Conservation (phyloP, 345 rosid species). For the Boechera retrofracta region DNA sequence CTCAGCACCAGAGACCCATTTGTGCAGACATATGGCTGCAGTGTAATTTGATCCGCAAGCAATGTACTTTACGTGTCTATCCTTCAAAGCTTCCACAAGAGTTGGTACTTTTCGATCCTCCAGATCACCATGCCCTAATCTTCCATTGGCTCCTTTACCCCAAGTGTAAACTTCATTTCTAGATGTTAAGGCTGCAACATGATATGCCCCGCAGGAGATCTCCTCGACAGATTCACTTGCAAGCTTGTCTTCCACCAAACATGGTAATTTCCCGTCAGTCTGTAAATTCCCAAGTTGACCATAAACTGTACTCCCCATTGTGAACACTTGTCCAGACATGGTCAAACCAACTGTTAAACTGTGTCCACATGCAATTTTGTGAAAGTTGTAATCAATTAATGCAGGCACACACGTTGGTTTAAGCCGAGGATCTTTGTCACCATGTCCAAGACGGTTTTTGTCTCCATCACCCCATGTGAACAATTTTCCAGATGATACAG, state of each 20-base stretch:
- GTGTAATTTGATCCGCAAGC: conserved; percentile 94
- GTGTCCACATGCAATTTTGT: conserved; percentile 90
- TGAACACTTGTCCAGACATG: conserved; percentile 79
- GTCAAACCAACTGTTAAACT: conserved; percentile 92
- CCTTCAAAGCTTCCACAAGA: conserved; percentile 84
- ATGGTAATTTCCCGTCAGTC: conserved; percentile 81
- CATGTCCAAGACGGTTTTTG: conserved; percentile 95
- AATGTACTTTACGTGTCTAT: conserved; percentile 84
- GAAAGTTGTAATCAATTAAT: conserved; percentile 84
- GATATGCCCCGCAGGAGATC: conserved; percentile 93
- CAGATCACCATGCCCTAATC: conserved; percentile 92
- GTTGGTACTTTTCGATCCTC: conserved; percentile 92
- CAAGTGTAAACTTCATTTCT: conserved; percentile 90
- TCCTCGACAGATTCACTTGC: conserved; percentile 77
- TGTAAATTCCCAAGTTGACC: conserved; percentile 91
- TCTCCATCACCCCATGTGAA: conserved; percentile 99
- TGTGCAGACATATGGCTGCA: conserved; percentile 91
- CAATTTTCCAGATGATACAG: conserved; percentile 72
- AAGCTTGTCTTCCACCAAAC: conserved; percentile 81
- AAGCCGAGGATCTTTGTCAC: conserved; percentile 88
- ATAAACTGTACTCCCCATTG: conserved; percentile 95
- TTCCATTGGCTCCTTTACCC: conserved; percentile 99
- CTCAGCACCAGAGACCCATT: conserved; percentile 95
- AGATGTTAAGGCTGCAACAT: conserved; percentile 77
- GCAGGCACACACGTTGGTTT: conserved; percentile 94